Evolutionary conservation across 805 yeast species (phyloP), one percentile per base, ranked within the genome.

Genomic region (Myxozyma vanderwaltii): DNA sequence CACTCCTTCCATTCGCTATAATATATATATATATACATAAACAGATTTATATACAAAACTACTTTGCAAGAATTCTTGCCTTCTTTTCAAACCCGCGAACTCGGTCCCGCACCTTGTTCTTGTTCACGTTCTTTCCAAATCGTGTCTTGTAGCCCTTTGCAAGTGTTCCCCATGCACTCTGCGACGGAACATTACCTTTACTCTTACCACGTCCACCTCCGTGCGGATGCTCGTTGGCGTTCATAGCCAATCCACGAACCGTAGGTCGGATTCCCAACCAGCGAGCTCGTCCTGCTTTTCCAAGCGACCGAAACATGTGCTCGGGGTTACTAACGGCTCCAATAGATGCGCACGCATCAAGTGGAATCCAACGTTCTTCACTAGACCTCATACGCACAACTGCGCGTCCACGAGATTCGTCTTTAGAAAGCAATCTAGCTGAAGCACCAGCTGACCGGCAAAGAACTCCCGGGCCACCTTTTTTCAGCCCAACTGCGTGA

Each of bases 161-260:
- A 70, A 88, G 75, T 61, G 86, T 86, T 70, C 99, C 99, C 97
- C 98, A 92, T 74, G 95, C 95, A 56, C 96, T 88, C 79, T 88
- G 89, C 19, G 98, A 89, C 60, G 88, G 81, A 78, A 90, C 92
- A 77, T 92, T 91, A 65, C 96, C 89, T 85, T 94, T 94, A 62
- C 96, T 88, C 76, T 94, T 94, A 83, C 99, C 99, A 82, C 99
- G 86, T 78, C 99, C 99, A 86, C 99, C 99, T 81, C 99, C 99
- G 71, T 90, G 91, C 66, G 99, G 99, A 79, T 94, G 99, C 76
- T 94, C 97, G 72, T 86, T 84, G 65, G 94, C 94, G 77, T 94
- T 94, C 96, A 89, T 90, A 51, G 99, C 98, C 68, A 90, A 89
- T 82, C 99, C 99, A 79, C 99, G 87, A 40, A 91, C 97, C 52